Evolutionary conservation across 2,329 filamentous ascomycete genomes (phyloP), one percentile per base, ranked within the genome.

Genomic region (Camptophora hylomeconis): DNA sequence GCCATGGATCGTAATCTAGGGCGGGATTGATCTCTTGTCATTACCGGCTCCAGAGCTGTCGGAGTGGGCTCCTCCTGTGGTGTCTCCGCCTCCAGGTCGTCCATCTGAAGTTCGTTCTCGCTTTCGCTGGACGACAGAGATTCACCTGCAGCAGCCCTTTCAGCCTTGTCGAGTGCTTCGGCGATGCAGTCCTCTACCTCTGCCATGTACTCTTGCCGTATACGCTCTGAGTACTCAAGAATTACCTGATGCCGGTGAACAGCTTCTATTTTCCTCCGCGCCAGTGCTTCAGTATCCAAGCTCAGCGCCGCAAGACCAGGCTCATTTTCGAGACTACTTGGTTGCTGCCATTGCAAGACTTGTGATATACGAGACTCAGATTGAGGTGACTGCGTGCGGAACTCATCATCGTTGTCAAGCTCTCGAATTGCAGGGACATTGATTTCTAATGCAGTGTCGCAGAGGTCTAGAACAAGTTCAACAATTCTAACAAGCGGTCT

Each of bases 161-260:
- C 80, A 30, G 89, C 86, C 54, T 95, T 94, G 40, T 72, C 72
- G 56, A 95, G 69, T 6, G 89, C 89, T 37, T 83, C 84, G 36
- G 92, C 78, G 29, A 98, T 93, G 50, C 89, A 98, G 45, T 94
- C 83, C 47, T 95, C 83, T 2, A 98, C 87, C 33, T 94, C 66
- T 15, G 92, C 72, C 16, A 87, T 80, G 46, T 94, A 92, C 47
- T 98, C 89, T 25, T 94, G 70, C 3, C 92, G 80, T 39, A 98
- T 93, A 17, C 92, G 76, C 56, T 98, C 89, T 0, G 86, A 77
- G 50, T 98, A 98, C 52, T 98, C 89, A 17, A 98, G 75, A 28
- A 95, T 92, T 44, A 79, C 77, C 28, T 87, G 77, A 53, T 95
- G 83, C 18, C 89, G 80, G 40, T 92, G 75, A 5, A 95, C 81